Evolutionary conservation across 352 stramenopile genomes (phyloP), one percentile per base, ranked within the genome.

Genomic region (Thalassiosira ordinaria): DNA sequence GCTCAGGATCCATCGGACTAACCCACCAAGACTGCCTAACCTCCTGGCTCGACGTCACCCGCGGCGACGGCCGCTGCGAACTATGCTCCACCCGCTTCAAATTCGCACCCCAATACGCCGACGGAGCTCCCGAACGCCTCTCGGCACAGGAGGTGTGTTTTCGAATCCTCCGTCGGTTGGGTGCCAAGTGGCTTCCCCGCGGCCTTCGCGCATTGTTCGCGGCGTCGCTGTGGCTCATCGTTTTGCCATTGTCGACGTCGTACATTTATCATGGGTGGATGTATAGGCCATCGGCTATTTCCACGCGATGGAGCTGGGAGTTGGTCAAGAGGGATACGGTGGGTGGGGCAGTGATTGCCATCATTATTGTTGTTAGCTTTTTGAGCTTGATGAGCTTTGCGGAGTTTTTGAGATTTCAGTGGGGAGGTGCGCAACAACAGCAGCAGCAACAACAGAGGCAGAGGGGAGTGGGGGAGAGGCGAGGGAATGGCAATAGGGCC

Each of bases 221-320:
- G 18, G 66, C 92, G 1, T 74, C 94, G 35, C 65, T 97, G 20
- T 98, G 96, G 96, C 82, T 97, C 8, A 80, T 93, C 1, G 86
- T 97, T 24, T 91, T 95, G 37, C 96, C 96, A 0, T 94, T 96
- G 80, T 94, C 92, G 61, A 98, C 96, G 16, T 95, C 95, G 31
- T 98, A 95, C 91, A 91, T 98, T 64, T 98, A 98, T 81, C 94
- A 96, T 63, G 95, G 96, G 78, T 98, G 95, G 96, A 92, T 98
- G 65, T 76, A 49, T 92, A 89, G 7, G 87, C 95, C 80, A 22
- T 61, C 72, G 4, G 78, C 75, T 1, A 81, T 93, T 91, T 91
- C 60, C 81, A 86, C 33, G 3, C 61, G 88, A 44, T 83, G 70
- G 74, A 74, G 51, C 85, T 97, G 84, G 51, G 90, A 96, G 39